Evolutionary conservation across 768 basidiomycete genomes (phyloP), one percentile per base, ranked within the genome.

Genomic region (Amanita molliuscula): DNA sequence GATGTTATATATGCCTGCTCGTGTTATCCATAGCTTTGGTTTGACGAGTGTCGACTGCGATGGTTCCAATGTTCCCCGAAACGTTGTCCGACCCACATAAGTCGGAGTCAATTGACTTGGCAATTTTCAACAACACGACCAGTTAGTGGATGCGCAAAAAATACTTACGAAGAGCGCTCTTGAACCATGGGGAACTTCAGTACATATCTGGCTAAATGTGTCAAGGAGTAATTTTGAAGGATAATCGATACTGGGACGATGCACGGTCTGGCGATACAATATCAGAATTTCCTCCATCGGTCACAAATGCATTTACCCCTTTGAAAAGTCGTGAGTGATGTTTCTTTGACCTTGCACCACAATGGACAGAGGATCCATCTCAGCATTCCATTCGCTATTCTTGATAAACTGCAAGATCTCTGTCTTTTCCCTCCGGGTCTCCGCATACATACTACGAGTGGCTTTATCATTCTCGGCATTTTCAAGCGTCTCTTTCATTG

Each of bases 401-500:
- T 78, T 70, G 36, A 96, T 74, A 7, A 81, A 78, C 44, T 79
- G 70, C 46, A 94, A 59, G 28, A 94, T 66, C 45, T 81, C 79
- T 55, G 64, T 62, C 59, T 79, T 80, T 64, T 92, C 82, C 43
- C 84, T 72, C 53, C 77, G 78, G 4, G 92, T 95, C 69, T 97
- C 91, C 18, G 89, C 90, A 60, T 91, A 97, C 77, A 96, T 90
- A 54, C 79, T 89, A 40, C 91, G 76, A 53, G 82, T 86, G 20
- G 73, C 74, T 64, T 88, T 87, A 9, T 74, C 74, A 40, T 66
- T 69, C 58, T 81, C 80, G 8, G 77, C 75, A 16, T 75, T 71
- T 43, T 77, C 72, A 4, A 92, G 72, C 33, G 82, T 68, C 43
- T 74, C 72, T 15, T 77, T 70, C 51, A 95, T 69, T 11, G 77